These are phyloP conservation scores for Phlebiopsis flavidoalba DNA, from an alignment of 768 basidiomycete genomes.

Conservation along the genomic window DNA sequence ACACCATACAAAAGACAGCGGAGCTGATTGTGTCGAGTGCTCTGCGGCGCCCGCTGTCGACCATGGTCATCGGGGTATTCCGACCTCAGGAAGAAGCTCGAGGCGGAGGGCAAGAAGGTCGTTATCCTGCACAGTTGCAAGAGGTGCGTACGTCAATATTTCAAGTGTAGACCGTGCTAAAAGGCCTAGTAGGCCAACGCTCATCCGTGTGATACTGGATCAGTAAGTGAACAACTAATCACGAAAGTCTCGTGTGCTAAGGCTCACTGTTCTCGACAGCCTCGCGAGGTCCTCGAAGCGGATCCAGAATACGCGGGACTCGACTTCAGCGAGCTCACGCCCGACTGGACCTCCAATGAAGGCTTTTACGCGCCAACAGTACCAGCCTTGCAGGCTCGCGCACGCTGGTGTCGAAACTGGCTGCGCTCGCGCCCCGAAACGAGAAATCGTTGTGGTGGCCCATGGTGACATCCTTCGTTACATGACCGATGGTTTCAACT, in stretches of 20 bases:
- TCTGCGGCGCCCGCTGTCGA: conserved; percentile 23
- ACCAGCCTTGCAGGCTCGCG: conserved; percentile 18
- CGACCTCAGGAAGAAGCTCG: conserved; percentile 17
- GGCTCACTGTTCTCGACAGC: conserved; percentile 4
- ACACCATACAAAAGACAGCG: conserved; percentile 19
- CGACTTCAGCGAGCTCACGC: conserved; percentile 22
- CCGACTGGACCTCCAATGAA: conserved; percentile 23
- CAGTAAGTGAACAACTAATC: conserved; percentile 13
- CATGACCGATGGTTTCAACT: conserved; percentile 21
- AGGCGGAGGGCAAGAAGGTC: conserved; percentile 20
- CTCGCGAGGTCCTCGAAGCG: conserved; percentile 21
- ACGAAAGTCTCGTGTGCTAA: background rate
- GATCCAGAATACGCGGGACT: conserved; percentile 24
- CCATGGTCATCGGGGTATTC: conserved; percentile 21
- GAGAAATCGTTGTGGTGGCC: conserved; percentile 22
- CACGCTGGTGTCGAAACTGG: conserved; percentile 23
- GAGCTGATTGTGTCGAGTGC: conserved; percentile 23
- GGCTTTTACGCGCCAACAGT: conserved; percentile 19
- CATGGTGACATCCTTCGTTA: conserved; percentile 23
- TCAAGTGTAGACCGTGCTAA: background rate
- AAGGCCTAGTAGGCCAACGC: conserved; percentile 16
- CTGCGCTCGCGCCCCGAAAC: conserved; percentile 23
- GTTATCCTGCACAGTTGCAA: conserved; percentile 22
- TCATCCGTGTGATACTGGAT: conserved; percentile 24
- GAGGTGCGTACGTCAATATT: conserved; percentile 14